Evolutionary conservation across 371 early-diverging fungal genomes (phyloP).

Genomic region (Apophysomyces variabilis): DNA sequence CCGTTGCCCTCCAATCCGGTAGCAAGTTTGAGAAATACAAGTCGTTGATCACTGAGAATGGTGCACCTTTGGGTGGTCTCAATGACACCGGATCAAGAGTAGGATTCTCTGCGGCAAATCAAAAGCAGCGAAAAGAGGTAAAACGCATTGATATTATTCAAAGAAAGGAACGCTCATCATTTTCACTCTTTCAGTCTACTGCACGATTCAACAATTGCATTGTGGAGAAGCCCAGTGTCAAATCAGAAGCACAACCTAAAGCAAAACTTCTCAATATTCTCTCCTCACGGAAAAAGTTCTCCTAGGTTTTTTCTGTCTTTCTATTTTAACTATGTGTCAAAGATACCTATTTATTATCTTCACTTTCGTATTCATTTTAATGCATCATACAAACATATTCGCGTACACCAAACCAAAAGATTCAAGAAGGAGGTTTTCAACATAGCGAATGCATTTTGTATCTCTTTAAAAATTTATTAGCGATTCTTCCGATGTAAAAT

Average conservation of each 20-base stretch:
- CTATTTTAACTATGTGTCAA: constrained; percentile 1
- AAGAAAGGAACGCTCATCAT: not conserved
- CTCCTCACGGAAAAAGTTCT: not conserved
- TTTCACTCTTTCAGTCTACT: not conserved
- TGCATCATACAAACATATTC: not conserved
- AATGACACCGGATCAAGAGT: constrained; percentile 12
- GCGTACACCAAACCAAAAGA: not conserved
- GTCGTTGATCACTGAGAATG: constrained; percentile 9
- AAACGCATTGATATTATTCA: not conserved
- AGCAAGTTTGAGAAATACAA: constrained; percentile 16
- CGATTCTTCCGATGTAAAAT: no score
- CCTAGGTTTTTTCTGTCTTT: not conserved
- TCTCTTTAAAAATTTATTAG: no score
- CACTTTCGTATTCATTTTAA: not conserved
- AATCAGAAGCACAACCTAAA: not conserved
- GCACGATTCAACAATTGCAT: not conserved
- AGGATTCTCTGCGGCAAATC: constrained; percentile 13
- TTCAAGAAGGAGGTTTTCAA: no score
- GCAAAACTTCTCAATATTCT: not conserved
- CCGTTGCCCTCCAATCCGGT: not conserved
- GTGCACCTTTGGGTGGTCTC: constrained; percentile 14
- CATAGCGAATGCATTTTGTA: no score
- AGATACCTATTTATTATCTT: constrained; percentile 15
- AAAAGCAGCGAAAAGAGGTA: constrained; percentile 10
- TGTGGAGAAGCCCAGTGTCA: not conserved